Evolutionary conservation across 257 asterid genomes (phyloP), one percentile per base, ranked within the genome.

Genomic region (Ilex aquifolium): DNA sequence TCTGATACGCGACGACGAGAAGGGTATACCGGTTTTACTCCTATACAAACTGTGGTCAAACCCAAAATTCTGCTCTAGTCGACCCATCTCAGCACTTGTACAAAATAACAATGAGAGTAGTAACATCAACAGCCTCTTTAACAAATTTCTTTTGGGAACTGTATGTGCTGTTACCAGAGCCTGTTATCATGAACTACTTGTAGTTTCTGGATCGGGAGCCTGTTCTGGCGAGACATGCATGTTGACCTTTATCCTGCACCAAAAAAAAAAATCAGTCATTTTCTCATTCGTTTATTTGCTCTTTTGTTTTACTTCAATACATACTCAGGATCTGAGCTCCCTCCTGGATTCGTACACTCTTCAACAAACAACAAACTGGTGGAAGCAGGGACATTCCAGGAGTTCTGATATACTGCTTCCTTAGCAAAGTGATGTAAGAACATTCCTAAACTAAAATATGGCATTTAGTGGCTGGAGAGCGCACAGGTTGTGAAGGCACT

Each of bases 181-280:
- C 57, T 68, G 64, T 31, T 60, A 68, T 59, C 60, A 60, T 27
- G 65, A 62, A 63, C 72, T 65, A 56, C 50, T 56, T 10, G 74
- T 32, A 68, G 64, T 65, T n/a, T 59, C 62, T 16, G 77, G 32
- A 57, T 60, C 73, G 6, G 77, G 56, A 48, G 77, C 75, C 76
- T 79, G 79, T 31, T 80, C 97, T 59, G 76, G 85, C 14, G 95
- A 77, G 36, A 86, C 85, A 61, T 80, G 82, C 99, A 93, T 93
- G 82, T 90, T 93, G 60, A 93, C 83, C 81, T 80, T 90, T 75
- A 93, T 93, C 94, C 99, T 93, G 96, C 85, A 81, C 59, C 30
- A 54, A 32, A 31, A 29, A 4, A 4, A 0, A 21, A 65, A 69
- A 30, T 55, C 50, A 36, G 31, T 54, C 30, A 64, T 12, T n/a